These are phyloP conservation scores for Durotheca rogersii DNA, from an alignment of 495 filamentous ascomycete species.

Conservation along the genomic window DNA sequence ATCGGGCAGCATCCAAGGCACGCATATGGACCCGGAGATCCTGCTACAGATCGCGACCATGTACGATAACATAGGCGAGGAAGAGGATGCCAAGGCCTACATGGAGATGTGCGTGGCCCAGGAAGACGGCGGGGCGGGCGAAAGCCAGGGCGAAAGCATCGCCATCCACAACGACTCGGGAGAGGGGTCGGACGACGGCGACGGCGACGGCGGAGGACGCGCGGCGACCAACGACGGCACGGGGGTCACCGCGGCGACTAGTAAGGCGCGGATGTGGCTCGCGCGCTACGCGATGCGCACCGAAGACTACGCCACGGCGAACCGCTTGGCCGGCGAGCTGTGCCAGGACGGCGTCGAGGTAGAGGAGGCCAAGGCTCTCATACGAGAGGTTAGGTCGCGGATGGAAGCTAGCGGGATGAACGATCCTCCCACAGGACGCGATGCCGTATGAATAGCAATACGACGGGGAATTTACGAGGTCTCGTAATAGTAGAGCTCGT, in stretches of 20 bases:
- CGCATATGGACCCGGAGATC: constrained; percentile 84
- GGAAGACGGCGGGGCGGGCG: constrained; percentile 61
- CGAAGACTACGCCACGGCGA: constrained; percentile 71
- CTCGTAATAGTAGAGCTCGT: too few relatives aligned
- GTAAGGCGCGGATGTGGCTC: constrained; percentile 91
- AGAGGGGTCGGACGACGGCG: constrained; percentile 56
- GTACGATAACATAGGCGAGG: constrained; percentile 75
- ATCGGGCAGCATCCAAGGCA: constrained; percentile 36
- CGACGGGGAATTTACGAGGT: too few relatives aligned
- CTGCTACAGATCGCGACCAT: constrained; percentile 86
- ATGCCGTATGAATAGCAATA: background rate
- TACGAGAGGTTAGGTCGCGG: constrained; percentile 82
- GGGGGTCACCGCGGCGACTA: constrained; percentile 84
- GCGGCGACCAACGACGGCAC: constrained; percentile 55
- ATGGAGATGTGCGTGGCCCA: constrained; percentile 95
- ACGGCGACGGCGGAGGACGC: constrained; percentile 43
- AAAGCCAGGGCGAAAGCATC: constrained; percentile 51
- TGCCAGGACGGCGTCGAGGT: constrained; percentile 97
- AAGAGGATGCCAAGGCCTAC: constrained; percentile 78
- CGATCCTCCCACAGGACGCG: constrained; percentile 6
- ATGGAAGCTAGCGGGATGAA: constrained; percentile 55
- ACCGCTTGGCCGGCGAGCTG: constrained; percentile 81
- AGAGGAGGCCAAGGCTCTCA: constrained; percentile 94
- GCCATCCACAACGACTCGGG: constrained; percentile 49
- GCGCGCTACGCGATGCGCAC: constrained; percentile 74